phyloP scores from a whole-genome alignment of 2,329 filamentous ascomycete species.

The Xylaria sp. region DNA sequence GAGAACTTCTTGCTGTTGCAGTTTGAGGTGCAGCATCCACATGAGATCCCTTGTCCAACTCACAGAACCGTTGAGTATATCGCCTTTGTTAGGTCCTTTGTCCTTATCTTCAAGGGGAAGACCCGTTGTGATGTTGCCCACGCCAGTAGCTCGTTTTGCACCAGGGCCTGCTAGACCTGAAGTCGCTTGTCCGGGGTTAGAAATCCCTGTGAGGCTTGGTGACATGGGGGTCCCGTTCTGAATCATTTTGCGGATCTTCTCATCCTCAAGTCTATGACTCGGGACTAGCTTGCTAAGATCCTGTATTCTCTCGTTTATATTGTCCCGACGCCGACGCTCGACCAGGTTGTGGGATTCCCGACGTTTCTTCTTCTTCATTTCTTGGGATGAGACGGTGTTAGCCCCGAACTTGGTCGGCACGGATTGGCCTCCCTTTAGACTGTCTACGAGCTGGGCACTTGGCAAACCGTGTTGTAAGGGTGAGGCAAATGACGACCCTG shows the following conservation, averaged over 20 bases:
- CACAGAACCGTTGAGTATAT: conserved; percentile 94
- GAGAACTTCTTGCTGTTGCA: conserved; percentile 84
- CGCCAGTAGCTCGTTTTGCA: conserved; percentile 70
- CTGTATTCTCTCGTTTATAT: conserved; percentile 98
- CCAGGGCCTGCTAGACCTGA: conserved; percentile 82
- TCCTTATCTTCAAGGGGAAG: conserved; percentile 95
- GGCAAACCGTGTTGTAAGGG: conserved; percentile 64
- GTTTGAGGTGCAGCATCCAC: conserved; percentile 89
- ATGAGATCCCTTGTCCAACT: conserved; percentile 97
- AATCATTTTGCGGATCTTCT: conserved; percentile 93
- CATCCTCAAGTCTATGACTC: conserved; percentile 86
- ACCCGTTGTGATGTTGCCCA: conserved; percentile 84
- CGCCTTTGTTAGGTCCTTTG: conserved; percentile 97
- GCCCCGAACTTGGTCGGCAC: conserved; percentile 77
- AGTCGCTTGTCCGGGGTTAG: conserved; percentile 68
- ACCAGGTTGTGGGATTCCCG: conserved; percentile 95
- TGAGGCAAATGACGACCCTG: conserved; percentile 83
- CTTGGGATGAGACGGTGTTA: conserved; percentile 67
- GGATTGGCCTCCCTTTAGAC: conserved; percentile 82
- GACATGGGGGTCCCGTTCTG: conserved; percentile 88
- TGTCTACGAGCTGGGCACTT: conserved; percentile 70
- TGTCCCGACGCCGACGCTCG: conserved; percentile 88
- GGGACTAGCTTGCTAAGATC: conserved; percentile 92
- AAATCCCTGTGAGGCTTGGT: conserved; percentile 68
- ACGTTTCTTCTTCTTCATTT: conserved; percentile 86